These are phyloP conservation scores for Pseudocercospora vitis DNA, from an alignment of 2,329 filamentous ascomycete genomes.

Conservation along the genomic window DNA sequence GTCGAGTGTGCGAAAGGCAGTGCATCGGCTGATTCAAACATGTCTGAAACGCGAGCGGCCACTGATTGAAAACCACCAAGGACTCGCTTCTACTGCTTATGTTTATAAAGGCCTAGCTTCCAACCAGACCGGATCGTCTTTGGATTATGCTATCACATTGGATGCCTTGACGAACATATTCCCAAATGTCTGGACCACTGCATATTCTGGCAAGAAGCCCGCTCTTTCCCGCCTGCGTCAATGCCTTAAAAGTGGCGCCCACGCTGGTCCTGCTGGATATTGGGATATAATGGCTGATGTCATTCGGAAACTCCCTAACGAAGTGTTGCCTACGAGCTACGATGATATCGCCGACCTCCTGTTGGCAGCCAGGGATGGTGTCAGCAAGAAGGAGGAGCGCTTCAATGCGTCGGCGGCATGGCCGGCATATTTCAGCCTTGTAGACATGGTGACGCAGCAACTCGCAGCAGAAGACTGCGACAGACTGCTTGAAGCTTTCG, in stretches of 20 bases:
- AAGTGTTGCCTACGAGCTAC: slow-evolving; percentile 55
- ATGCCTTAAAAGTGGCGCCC: slow-evolving; percentile 81
- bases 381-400: slow-evolving; percentile 72
- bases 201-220: slow-evolving; percentile 59
- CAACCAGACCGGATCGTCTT: slow-evolving; percentile 71
- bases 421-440: slow-evolving; percentile 69
- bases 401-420: slow-evolving; percentile 69
- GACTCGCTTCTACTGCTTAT: slow-evolving; percentile 66
- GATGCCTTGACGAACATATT: slow-evolving; percentile 63
- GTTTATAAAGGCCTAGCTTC: slow-evolving; percentile 72
- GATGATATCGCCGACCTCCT: slow-evolving; percentile 63
- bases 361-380: slow-evolving; percentile 66
- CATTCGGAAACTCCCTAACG: slow-evolving; percentile 56
- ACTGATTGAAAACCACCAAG: slow-evolving; percentile 43
- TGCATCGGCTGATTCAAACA: slow-evolving; percentile 57
- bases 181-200: slow-evolving; percentile 71
- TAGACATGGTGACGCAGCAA: slow-evolving; percentile 40
- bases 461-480: slow-evolving; percentile 47
- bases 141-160: slow-evolving; percentile 68
- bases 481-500: slow-evolving; percentile 48
- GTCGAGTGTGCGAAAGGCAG: slow-evolving; percentile 57
- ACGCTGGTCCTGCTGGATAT: slow-evolving; percentile 68
- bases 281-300: slow-evolving; percentile 70
- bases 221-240: slow-evolving; percentile 61
- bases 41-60: slow-evolving; percentile 50